Percentiles rank a stretch among this genome's conserved stretches.
Conservation (phyloP, 176 grass and related monocot species). For the Alopecurus myosuroides region DNA sequence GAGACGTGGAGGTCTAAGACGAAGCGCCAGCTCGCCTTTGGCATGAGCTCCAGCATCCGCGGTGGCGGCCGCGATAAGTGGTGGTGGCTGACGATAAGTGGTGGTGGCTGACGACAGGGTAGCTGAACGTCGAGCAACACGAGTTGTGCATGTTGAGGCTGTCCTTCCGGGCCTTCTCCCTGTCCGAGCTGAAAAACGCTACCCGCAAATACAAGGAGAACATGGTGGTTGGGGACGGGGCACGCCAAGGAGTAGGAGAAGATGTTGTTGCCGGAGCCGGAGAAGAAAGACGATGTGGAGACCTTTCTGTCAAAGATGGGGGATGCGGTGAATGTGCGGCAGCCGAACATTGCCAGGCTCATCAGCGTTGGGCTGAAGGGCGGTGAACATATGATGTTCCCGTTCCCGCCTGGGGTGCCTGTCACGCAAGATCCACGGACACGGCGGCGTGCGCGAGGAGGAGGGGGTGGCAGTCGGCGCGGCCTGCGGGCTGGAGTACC, state of each 20-base stretch:
- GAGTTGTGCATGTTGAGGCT: constrained; percentile 9
- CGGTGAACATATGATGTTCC: constrained; percentile 72
- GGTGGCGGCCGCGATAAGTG: neutral
- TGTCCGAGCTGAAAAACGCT: constrained; percentile 46
- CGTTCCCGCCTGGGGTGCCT: constrained; percentile 59
- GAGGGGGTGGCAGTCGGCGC: no score
- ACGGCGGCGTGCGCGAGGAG: neutral
- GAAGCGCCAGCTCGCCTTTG: constrained; percentile 14
- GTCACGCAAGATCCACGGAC: constrained; percentile 44
- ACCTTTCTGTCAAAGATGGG: constrained; percentile 76
- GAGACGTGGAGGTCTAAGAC: constrained; percentile 25
- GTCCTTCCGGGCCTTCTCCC: constrained; percentile 43
- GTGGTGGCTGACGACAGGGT: no score
- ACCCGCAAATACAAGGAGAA: constrained; percentile 59
- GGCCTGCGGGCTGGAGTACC: no score
- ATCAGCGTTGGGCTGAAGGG: constrained; percentile 64
- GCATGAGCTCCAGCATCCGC: constrained; percentile 26
- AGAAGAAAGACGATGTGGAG: constrained; percentile 16
- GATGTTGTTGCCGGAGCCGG: constrained; percentile 25
- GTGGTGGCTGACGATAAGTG: neutral
- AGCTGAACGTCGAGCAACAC: neutral
- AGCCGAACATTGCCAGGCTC: constrained; percentile 64
- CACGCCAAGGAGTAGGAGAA: constrained; percentile 77
- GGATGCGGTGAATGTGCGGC: constrained; percentile 50
- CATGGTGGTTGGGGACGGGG: constrained; percentile 56